phyloP scores from a whole-genome alignment of 2,329 filamentous ascomycete species.

The Bipolaris sorokiniana region DNA sequence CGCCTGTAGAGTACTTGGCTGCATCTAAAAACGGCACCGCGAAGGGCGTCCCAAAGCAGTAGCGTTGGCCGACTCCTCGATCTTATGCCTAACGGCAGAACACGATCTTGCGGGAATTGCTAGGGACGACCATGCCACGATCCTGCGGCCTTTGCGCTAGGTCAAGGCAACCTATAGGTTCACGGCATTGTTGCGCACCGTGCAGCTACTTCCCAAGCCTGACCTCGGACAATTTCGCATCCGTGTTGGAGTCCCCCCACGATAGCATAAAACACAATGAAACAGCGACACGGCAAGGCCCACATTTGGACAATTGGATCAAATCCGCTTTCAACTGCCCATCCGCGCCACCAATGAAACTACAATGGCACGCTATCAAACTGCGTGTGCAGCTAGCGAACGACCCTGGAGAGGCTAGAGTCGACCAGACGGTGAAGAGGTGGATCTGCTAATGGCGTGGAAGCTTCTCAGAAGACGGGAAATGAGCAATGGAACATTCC shows the following conservation, averaged over 20 bases:
- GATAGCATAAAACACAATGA: constrained; percentile 17
- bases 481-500: constrained; percentile 17
- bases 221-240: constrained; percentile 12
- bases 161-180: constrained; percentile 5
- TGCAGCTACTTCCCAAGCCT: constrained; percentile 6
- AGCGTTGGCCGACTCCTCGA: constrained; percentile 2
- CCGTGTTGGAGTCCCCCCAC: neutral
- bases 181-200: constrained; percentile 5
- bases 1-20: neutral
- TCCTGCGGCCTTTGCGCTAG: constrained; percentile 8
- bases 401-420: neutral
- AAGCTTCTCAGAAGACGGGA: constrained; percentile 11
- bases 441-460: constrained; percentile 8
- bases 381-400: neutral
- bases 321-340: constrained; percentile 9
- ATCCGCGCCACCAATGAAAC: neutral
- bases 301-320: constrained; percentile 10
- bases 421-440: constrained; percentile 12
- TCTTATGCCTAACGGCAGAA: constrained; percentile 11
- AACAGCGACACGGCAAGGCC: constrained; percentile 12
- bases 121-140: constrained; percentile 13
- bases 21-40: constrained; percentile 7
- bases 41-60: constrained; percentile 8
- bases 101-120: constrained; percentile 12
- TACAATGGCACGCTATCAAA: constrained; percentile 9